Conservation (phyloP, 176 grass and related monocot species). For the Zoysia pacifica region DNA sequence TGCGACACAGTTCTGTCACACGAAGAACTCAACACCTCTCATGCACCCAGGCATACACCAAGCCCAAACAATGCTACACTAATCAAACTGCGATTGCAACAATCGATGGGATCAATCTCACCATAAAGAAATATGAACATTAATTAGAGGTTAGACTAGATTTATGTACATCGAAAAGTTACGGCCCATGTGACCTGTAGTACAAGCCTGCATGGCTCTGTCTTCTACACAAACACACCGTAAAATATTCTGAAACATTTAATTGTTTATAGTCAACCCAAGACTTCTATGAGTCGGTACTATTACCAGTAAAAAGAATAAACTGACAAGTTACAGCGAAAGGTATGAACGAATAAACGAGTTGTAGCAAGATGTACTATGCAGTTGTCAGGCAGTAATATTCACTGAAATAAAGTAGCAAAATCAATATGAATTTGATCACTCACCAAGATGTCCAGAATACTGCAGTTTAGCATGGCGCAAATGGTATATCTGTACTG, state of each 20-base stretch:
- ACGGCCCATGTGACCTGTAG: conserved; percentile 7
- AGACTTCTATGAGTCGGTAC: not conserved
- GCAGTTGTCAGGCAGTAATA: conserved; percentile 7
- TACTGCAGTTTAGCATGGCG: not conserved
- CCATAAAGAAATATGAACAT: conserved; percentile 15
- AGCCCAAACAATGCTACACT: not conserved
- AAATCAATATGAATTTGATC: not conserved
- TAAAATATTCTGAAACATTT: not conserved
- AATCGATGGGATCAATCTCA: conserved; percentile 50
- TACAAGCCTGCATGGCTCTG: not conserved
- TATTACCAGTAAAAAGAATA: not conserved
- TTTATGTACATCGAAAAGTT: conserved; percentile 15
- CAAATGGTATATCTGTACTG: conserved; percentile 8
- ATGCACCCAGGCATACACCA: conserved; percentile 28
- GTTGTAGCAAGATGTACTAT: not conserved
- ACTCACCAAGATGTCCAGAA: conserved; percentile 12
- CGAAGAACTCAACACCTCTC: conserved; percentile 15
- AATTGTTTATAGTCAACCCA: conserved; percentile 11
- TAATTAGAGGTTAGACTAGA: conserved; percentile 28
- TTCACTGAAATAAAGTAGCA: not conserved
- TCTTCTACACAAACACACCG: conserved; percentile 27
- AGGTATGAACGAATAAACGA: not conserved
- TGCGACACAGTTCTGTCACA: not conserved
- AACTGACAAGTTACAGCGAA: not conserved
- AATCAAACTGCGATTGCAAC: conserved; percentile 10